phyloP scores from a whole-genome alignment of 768 basidiomycete species.

The Psilocybe azurescens region DNA sequence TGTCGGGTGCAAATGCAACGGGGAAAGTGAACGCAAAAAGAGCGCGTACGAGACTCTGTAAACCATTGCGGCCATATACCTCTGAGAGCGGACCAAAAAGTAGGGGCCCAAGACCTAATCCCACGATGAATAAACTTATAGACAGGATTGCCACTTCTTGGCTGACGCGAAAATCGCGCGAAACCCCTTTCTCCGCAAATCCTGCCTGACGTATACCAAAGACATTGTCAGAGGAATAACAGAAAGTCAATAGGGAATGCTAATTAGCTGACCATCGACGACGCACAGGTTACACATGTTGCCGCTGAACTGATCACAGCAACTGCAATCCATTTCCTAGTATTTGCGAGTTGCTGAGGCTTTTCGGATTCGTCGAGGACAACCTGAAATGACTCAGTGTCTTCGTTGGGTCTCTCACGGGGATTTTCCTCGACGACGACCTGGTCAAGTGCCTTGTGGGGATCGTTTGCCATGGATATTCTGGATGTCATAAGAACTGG shows the following conservation, averaged over 20 bases:
- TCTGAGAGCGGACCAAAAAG: conserved; percentile 61
- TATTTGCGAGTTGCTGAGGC: conserved; percentile 42
- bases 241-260: neutral
- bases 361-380: conserved; percentile 45
- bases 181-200: conserved; percentile 66
- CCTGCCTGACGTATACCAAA: conserved; percentile 45
- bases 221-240: neutral
- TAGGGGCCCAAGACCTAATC: conserved; percentile 58
- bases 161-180: conserved; percentile 51
- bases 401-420: no score
- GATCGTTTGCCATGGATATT: no score
- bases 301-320: conserved; percentile 50
- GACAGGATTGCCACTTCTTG: conserved; percentile 55
- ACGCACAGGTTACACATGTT: conserved; percentile 58
- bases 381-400: conserved; percentile 30
- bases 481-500: no score
- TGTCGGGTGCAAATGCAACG: conserved; percentile 74
- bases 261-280: conserved; percentile 52
- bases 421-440: no score
- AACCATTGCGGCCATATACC: conserved; percentile 68
- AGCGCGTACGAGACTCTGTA: conserved; percentile 65
- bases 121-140: conserved; percentile 64
- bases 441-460: no score
- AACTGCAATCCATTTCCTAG: conserved; percentile 55
- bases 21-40: conserved; percentile 73